These are phyloP conservation scores for Mycena leptocephala DNA, from an alignment of 768 basidiomycete genomes.

Conservation along the genomic window DNA sequence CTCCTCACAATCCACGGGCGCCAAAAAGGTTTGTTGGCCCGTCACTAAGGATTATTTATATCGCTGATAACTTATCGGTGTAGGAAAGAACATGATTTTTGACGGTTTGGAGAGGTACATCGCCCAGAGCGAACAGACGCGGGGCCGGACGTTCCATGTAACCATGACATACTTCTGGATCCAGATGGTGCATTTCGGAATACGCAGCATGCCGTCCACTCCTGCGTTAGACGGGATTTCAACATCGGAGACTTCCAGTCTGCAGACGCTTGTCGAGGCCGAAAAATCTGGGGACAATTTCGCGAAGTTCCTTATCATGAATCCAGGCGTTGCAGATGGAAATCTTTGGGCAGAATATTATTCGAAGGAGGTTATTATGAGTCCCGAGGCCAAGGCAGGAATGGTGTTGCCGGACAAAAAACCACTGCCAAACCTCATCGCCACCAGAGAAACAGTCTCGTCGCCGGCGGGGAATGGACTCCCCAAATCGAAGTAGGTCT, in stretches of 20 bases:
- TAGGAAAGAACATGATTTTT: slow-evolving; percentile 64
- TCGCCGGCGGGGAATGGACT: no score
- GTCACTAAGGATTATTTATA: not conserved
- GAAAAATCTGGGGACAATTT: slow-evolving; percentile 42
- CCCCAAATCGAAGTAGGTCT: no score
- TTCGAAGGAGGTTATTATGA: slow-evolving; percentile 61
- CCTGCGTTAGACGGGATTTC: not conserved
- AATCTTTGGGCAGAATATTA: slow-evolving; percentile 62
- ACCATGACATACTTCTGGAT: slow-evolving; percentile 71
- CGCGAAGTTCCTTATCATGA: slow-evolving; percentile 55
- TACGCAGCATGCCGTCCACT: slow-evolving; percentile 50
- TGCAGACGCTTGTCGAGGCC: not conserved
- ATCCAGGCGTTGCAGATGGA: slow-evolving; percentile 59
- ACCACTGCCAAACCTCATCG: slow-evolving; percentile 56
- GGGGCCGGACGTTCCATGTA: slow-evolving; percentile 59
- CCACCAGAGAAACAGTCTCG: slow-evolving; percentile 19
- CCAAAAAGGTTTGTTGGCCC: slow-evolving; percentile 53
- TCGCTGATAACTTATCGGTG: not conserved
- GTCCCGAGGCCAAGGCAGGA: slow-evolving; percentile 51
- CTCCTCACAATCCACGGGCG: slow-evolving; percentile 58
- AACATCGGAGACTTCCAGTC: not conserved
- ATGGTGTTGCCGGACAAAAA: slow-evolving; percentile 66
- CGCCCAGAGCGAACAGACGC: slow-evolving; percentile 53
- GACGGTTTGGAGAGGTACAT: slow-evolving; percentile 61
- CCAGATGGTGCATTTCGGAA: slow-evolving; percentile 64